phyloP scores from a whole-genome alignment of 2,329 filamentous ascomycete genomes.

The Helicocarpus griseus region DNA sequence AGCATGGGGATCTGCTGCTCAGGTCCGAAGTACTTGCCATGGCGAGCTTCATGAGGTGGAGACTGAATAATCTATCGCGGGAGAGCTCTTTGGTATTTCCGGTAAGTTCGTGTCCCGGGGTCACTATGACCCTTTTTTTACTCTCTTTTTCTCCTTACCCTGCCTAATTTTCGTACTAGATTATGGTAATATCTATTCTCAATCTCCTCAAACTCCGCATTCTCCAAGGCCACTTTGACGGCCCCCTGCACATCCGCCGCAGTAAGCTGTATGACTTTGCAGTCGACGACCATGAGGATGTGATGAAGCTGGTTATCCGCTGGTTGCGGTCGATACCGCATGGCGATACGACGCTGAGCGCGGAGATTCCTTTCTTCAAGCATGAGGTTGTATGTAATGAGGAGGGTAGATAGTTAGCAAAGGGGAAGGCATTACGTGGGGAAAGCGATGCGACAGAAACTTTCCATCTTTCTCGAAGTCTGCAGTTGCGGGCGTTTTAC shows the following conservation, averaged over 20 bases:
- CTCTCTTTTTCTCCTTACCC: neutral
- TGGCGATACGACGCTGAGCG: conserved; percentile 2
- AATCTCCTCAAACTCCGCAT: neutral
- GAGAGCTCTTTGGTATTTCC: neutral
- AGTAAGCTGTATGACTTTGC: conserved; percentile 1
- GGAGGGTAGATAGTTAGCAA: no score
- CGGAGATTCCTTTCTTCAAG: neutral
- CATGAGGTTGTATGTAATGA: no score
- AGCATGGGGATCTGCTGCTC: neutral
- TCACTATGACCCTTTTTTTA: no score
- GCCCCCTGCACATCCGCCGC: neutral
- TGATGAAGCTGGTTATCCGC: neutral
- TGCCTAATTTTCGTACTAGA: neutral
- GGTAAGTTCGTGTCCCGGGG: no score
- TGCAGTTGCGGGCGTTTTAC: no score
- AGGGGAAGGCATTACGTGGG: no score
- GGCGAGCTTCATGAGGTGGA: neutral
- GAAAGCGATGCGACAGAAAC: no score
- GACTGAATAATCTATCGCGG: neutral
- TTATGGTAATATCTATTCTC: neutral
- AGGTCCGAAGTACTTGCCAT: conserved; percentile 2
- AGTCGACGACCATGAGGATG: neutral
- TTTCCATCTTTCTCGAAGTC: no score
- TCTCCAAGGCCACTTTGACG: conserved; percentile 2
- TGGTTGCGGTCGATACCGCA: neutral